phyloP scores from a whole-genome alignment of 2,329 filamentous ascomycete species.

The Colletotrichum theobromicola region DNA sequence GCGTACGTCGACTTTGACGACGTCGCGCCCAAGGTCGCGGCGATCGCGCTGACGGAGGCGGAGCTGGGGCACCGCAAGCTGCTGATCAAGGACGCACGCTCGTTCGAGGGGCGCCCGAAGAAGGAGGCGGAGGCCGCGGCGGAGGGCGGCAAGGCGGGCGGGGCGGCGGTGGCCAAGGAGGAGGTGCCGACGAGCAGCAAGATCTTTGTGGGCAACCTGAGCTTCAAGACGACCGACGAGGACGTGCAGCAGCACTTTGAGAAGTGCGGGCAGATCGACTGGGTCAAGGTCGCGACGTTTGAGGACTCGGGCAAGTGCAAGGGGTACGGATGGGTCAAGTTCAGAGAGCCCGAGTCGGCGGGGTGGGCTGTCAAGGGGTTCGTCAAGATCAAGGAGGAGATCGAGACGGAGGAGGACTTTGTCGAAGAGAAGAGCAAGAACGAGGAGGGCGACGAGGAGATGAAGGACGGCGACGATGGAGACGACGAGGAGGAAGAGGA shows the following conservation, averaged over 20 bases:
- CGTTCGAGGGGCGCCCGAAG: conserved; percentile 86
- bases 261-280: conserved; percentile 82
- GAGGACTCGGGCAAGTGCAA: conserved; percentile 98
- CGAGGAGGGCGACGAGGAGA: conserved; percentile 42
- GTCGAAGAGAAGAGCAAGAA: conserved; percentile 44
- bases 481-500: conserved; percentile 36
- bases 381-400: conserved; percentile 70
- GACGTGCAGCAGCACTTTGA: conserved; percentile 81
- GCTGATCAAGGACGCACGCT: conserved; percentile 91
- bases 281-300: conserved; percentile 91
- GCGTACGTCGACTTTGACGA: conserved; percentile 92
- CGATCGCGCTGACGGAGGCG: conserved; percentile 85
- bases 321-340: conserved; percentile 94
- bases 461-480: conserved; percentile 42
- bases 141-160: conserved; percentile 15
- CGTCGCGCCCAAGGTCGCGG: conserved; percentile 73
- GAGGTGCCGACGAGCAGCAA: conserved; percentile 69
- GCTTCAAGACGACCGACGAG: conserved; percentile 82
- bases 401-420: conserved; percentile 69
- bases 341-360: conserved; percentile 78
- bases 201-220: conserved; percentile 90
- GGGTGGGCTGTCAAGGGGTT: conserved; percentile 78
- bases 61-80: conserved; percentile 78
- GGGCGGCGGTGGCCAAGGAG: conserved; percentile 31
- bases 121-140: conserved; percentile 54